Evolutionary conservation across 805 yeast genomes (phyloP), one percentile per base, ranked within the genome.

Genomic region (Monosporozyma yasuniensis): DNA sequence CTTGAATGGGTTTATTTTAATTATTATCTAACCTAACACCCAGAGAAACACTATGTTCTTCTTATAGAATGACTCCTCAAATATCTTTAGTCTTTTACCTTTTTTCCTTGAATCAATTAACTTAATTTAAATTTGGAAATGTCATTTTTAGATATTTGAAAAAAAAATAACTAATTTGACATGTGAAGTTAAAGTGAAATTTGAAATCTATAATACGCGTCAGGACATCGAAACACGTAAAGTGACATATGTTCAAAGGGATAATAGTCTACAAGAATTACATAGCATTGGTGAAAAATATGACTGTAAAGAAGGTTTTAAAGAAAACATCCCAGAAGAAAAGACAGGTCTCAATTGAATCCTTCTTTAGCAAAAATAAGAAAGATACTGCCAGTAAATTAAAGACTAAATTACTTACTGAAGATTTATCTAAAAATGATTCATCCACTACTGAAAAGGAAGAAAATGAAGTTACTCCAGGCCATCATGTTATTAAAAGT

Each of bases 341-440:
- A 34, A 53, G 50, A 44, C 54, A 50, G 32, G 30, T 50, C 7
- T 49, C 54, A 0, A 57, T 59, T 39, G 56, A 53, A 16, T 59
- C 55, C 4, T 59, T 59, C 28, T 57, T 59, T 44, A 41, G 45
- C 12, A 39, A 23, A 11, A 32, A 32, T 14, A 50, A 32, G 35
- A 55, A 56, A 50, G 52, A 52, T 32, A 32, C 7, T 14, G 18
- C 14, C 11, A 14, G 16, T 14, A 32, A 32, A 16, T 32, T 32
- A 32, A 32, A 32, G 35, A n/a, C 16, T 6, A 32, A 32, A 12
- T 2, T 32, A 6, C 35, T 32, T n/a, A 12, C 5, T 8, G 35
- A 32, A 5, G 35, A 32, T n/a, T 7, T 32, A 35, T 28, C 46
- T 4, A 49, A 46, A 35, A 25, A 9, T 14, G 22, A 16, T 12